These are phyloP conservation scores for Stylonectria norvegica DNA, from an alignment of 2,329 filamentous ascomycete species.

Conservation along the genomic window DNA sequence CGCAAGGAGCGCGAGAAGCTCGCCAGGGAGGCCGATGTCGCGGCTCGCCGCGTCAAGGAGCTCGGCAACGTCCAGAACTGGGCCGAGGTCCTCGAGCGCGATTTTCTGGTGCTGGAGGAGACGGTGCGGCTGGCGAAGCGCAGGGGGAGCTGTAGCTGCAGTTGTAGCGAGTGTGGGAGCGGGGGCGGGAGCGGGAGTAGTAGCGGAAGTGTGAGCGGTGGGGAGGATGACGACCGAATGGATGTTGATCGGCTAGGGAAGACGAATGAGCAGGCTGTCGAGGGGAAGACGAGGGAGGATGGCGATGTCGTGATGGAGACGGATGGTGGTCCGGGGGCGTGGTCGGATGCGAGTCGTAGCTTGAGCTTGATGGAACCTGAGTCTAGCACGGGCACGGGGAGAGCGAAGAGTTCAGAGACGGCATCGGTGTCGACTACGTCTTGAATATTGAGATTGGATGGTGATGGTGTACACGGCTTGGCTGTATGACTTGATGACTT, in stretches of 20 bases:
- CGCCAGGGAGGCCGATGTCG: constrained; percentile 59
- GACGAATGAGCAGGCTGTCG: constrained; percentile 18
- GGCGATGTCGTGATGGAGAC: constrained; percentile 22
- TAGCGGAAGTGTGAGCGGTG: constrained; percentile 14
- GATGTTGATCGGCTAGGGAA: constrained; percentile 3
- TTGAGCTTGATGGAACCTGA: constrained; percentile 37
- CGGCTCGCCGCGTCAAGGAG: constrained; percentile 67
- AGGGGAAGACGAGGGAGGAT: constrained; percentile 10
- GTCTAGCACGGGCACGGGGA: constrained; percentile 34
- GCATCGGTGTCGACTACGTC: constrained; percentile 35
- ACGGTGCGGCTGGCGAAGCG: constrained; percentile 55
- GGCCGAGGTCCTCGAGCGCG: constrained; percentile 75
- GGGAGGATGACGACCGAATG: constrained; percentile 15
- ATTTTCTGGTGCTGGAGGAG: constrained; percentile 63
- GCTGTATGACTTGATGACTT: constrained; percentile 4
- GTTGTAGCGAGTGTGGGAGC: constrained; percentile 38
- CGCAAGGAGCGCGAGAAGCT: constrained; percentile 63
- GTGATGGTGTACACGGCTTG: constrained; percentile 2
- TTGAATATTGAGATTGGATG: constrained; percentile 15
- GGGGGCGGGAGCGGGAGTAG: constrained; percentile 18
- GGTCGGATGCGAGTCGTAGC: constrained; percentile 38
- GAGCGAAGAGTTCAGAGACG: constrained; percentile 37
- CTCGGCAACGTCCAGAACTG: constrained; percentile 81
- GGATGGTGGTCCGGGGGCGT: constrained; percentile 23
- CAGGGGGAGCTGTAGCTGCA: constrained; percentile 32